A percentile compares a stretch with the other conserved stretches of the same genome.
These are phyloP conservation scores for Diaporthe longicolla DNA, from an alignment of 2,329 filamentous ascomycete species.

Conservation along the genomic window DNA sequence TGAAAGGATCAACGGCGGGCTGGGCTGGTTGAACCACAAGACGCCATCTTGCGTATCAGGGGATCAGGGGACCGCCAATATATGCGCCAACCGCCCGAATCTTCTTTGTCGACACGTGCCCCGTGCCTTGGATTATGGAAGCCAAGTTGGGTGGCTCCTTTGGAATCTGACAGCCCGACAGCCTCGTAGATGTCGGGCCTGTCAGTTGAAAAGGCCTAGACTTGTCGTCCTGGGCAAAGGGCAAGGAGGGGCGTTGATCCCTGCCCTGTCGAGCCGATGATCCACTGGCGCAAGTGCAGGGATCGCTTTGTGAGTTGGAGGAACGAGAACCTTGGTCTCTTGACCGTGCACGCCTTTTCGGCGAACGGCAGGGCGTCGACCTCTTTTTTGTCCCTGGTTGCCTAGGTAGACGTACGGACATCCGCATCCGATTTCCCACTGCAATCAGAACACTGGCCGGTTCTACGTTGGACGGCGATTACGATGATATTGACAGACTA, in stretches of 20 bases:
- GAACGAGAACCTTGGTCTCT: constrained; percentile 26
- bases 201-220: constrained; percentile 26
- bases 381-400: constrained; percentile 14
- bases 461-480: too few relatives aligned
- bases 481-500: neutral
- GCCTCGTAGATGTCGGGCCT: neutral
- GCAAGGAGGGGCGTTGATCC: constrained; percentile 16
- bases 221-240: constrained; percentile 11
- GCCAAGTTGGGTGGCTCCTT: neutral
- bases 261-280: constrained; percentile 15
- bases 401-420: constrained; percentile 2
- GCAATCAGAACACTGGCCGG: neutral
- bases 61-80: constrained; percentile 12
- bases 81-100: constrained; percentile 4
- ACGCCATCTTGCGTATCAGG: neutral
- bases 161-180: neutral
- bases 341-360: constrained; percentile 34
- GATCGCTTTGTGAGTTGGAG: constrained; percentile 32
- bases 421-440: constrained; percentile 2
- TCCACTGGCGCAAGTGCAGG: constrained; percentile 25
- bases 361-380: constrained; percentile 20
- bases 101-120: constrained; percentile 17
- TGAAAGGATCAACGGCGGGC: constrained; percentile 3
- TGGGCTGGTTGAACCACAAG: constrained; percentile 1
- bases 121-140: constrained; percentile 14